Percentiles rank a stretch among this genome's conserved stretches.
These are phyloP conservation scores for Aspergillus chevalieri DNA, from an alignment of 2,329 filamentous ascomycete genomes.

Conservation along the genomic window DNA sequence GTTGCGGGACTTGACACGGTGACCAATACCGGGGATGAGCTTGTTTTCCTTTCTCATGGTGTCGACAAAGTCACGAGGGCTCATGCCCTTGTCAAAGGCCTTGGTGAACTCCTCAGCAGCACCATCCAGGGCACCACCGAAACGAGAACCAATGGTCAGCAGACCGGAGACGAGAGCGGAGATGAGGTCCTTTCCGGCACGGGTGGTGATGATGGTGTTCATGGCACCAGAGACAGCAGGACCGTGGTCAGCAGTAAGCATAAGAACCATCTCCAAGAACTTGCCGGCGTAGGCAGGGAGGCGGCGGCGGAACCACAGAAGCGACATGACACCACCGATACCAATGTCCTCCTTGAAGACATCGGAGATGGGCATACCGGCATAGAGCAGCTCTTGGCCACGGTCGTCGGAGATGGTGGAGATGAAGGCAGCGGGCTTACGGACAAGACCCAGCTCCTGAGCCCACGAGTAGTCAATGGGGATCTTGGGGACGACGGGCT, in stretches of 20 bases:
- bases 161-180: constrained; percentile 92
- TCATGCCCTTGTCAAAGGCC: constrained; percentile 96
- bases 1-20: constrained; percentile 99
- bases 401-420: constrained; percentile 99
- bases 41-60: constrained; percentile 99
- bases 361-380: constrained; percentile 99
- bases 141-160: constrained; percentile 93
- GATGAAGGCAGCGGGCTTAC: constrained; percentile 99
- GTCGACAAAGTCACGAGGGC: constrained; percentile 97
- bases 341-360: constrained; percentile 99
- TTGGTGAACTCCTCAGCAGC: constrained; percentile 98
- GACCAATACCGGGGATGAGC: constrained; percentile 97
- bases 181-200: constrained; percentile 98
- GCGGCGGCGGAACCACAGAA: constrained; percentile 98
- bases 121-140: constrained; percentile 96
- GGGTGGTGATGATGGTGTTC: constrained; percentile 99
- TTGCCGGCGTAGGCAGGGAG: constrained; percentile 94
- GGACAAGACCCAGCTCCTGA: constrained; percentile 97
- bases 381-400: constrained; percentile 98
- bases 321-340: constrained; percentile 99
- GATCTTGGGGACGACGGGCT: constrained; percentile 96
- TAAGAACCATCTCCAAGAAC: constrained; percentile 99
- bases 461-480: constrained; percentile 99
- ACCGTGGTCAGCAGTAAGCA: constrained; percentile 98
- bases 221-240: constrained; percentile 98